phyloP scores from a whole-genome alignment of 1,139 yeast species.

The Blastobotrys indianensis region DNA sequence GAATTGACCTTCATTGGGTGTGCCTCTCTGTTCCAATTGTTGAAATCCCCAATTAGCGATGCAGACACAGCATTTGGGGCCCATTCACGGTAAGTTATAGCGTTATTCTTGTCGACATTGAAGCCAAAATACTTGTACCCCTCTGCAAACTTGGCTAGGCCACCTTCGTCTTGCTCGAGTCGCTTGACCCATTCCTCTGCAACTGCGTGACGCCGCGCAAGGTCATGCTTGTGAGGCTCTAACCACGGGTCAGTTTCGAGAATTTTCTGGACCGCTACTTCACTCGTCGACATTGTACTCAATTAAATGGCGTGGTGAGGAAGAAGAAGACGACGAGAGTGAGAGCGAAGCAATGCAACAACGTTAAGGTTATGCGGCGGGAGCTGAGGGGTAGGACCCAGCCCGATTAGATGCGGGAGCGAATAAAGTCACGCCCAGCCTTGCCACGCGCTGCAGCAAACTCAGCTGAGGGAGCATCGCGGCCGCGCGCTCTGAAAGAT shows the following conservation, averaged over 20 bases:
- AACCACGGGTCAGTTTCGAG: constrained; percentile 81
- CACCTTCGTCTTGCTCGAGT: constrained; percentile 42
- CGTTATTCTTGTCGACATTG: constrained; percentile 52
- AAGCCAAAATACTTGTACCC: constrained; percentile 72
- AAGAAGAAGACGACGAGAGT: too few relatives aligned
- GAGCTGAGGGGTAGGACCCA: too few relatives aligned
- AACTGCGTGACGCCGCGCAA: constrained; percentile 47
- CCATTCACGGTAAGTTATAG: constrained; percentile 69
- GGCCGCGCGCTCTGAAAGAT: too few relatives aligned
- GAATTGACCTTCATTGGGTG: constrained; percentile 50
- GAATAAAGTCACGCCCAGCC: too few relatives aligned
- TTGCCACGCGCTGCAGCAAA: too few relatives aligned
- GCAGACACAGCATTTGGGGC: constrained; percentile 82
- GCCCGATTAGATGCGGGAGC: too few relatives aligned
- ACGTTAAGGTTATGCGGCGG: too few relatives aligned
- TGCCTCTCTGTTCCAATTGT: constrained; percentile 63
- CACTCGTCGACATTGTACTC: not conserved
- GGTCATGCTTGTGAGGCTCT: constrained; percentile 64
- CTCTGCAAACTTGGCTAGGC: constrained; percentile 46
- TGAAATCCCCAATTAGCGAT: constrained; percentile 82
- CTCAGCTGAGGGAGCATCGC: too few relatives aligned
- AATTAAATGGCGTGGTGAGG: not conserved
- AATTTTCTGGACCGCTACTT: constrained; percentile 13
- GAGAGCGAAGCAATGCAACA: too few relatives aligned
- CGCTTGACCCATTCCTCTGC: constrained; percentile 56